These are phyloP conservation scores for Arthrobotrys sphaeroides DNA, from an alignment of 2,329 filamentous ascomycete species.

Conservation along the genomic window DNA sequence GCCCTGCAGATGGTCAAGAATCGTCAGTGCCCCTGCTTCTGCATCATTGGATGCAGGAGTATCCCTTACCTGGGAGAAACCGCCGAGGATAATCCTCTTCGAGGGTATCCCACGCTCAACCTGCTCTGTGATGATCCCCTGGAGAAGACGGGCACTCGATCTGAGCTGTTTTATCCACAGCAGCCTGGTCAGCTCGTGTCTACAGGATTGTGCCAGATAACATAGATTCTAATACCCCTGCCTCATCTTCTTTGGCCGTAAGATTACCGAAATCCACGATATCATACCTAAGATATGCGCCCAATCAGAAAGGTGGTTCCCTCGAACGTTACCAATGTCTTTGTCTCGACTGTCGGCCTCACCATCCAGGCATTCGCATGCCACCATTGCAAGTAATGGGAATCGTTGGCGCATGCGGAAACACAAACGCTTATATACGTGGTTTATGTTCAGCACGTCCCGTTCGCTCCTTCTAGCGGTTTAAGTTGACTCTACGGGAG, in stretches of 20 bases:
- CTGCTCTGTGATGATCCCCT: conserved; percentile 80
- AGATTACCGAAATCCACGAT: conserved; percentile 38
- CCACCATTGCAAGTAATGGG: conserved; percentile 74
- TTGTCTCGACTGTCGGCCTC: background rate
- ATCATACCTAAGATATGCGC: conserved; percentile 25
- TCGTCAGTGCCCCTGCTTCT: conserved; percentile 60
- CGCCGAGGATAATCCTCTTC: conserved; percentile 83
- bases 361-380: conserved; percentile 48
- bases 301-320: background rate
- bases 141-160: conserved; percentile 69
- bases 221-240: conserved; percentile 9
- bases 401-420: conserved; percentile 87
- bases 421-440: conserved; percentile 86
- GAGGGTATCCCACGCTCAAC: conserved; percentile 81
- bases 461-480: too few species aligned
- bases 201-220: background rate
- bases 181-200: background rate
- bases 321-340: conserved; percentile 63
- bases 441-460: conserved; percentile 63
- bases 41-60: background rate
- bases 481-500: too few species aligned
- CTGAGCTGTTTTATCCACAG: conserved; percentile 8
- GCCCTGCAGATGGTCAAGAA: conserved; percentile 68
- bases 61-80: conserved; percentile 70
- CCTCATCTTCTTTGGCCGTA: conserved; percentile 26